phyloP scores from a whole-genome alignment of 2,329 filamentous ascomycete species.

The Colletotrichum tabaci region DNA sequence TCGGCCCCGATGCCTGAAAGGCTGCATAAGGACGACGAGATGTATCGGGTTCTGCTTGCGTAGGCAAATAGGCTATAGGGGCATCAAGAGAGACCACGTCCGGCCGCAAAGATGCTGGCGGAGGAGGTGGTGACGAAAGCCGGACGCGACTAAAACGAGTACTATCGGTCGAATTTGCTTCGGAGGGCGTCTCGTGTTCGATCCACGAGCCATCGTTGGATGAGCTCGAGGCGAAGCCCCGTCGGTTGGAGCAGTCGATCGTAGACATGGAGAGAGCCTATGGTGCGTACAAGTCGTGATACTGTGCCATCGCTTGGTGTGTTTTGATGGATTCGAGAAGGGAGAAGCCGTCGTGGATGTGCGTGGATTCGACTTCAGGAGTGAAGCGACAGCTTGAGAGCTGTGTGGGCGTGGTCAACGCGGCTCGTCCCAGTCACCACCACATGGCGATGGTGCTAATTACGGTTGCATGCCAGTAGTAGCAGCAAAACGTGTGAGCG shows the following conservation, averaged over 20 bases:
- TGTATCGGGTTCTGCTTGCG: not conserved
- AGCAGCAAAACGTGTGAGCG: constrained; percentile 2
- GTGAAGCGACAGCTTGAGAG: constrained; percentile 1
- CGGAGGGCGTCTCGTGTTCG: constrained; percentile 19
- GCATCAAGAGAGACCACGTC: constrained; percentile 3
- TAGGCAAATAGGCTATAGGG: not conserved
- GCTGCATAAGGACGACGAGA: not conserved
- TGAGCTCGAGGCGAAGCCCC: constrained; percentile 11
- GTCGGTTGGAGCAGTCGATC: constrained; percentile 8
- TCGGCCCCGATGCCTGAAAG: not conserved
- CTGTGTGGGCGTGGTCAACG: constrained; percentile 8
- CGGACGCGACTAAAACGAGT: not conserved
- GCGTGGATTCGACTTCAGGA: not conserved
- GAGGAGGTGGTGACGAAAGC: not conserved
- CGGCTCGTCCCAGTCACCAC: constrained; percentile 20
- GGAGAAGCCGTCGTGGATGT: not conserved
- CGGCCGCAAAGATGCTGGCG: constrained; percentile 5
- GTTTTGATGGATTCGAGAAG: not conserved
- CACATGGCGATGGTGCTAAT: constrained; percentile 4
- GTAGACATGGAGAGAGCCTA: constrained; percentile 34
- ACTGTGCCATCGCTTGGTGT: constrained; percentile 32
- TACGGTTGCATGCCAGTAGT: constrained; percentile 18
- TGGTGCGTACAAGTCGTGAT: constrained; percentile 33
- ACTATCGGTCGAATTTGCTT: constrained; percentile 18
- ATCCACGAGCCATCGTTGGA: not conserved